These are phyloP conservation scores for Amylostereum areolatum DNA, from an alignment of 1,284 basidiomycete genomes.

Conservation along the genomic window DNA sequence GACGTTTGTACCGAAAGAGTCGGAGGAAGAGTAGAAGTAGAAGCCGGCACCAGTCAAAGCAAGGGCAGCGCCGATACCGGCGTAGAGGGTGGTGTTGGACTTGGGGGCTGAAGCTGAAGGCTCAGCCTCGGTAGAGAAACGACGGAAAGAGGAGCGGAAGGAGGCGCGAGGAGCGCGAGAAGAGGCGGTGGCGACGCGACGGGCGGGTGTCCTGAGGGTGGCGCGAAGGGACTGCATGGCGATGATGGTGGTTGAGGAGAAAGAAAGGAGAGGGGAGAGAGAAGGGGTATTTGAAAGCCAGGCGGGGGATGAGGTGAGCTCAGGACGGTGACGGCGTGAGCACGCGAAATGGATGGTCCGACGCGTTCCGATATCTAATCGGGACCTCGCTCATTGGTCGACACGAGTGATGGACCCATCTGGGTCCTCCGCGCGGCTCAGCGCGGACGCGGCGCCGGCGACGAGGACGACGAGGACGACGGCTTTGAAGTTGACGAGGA, in stretches of 20 bases:
- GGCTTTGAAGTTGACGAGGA: no score
- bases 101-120: conserved; percentile 35
- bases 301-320: no score
- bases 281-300: no score
- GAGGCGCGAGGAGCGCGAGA: conserved; percentile 24
- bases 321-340: no score
- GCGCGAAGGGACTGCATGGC: conserved; percentile 44
- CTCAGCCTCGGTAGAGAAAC: conserved; percentile 52
- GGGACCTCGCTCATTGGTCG: no score
- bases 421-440: no score
- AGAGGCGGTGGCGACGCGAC: conserved; percentile 33
- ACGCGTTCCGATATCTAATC: no score
- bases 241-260: conserved; percentile 5
- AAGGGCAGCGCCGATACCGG: conserved; percentile 47
- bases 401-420: no score
- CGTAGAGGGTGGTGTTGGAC: conserved; percentile 48
- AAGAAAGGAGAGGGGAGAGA: not conserved
- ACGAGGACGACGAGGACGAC: no score
- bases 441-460: no score
- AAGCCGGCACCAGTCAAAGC: conserved; percentile 44
- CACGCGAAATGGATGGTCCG: no score
- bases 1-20: conserved; percentile 41
- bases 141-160: conserved; percentile 36
- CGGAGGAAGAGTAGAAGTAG: conserved; percentile 44
- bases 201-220: conserved; percentile 37